These are phyloP conservation scores for Mentha longifolia DNA, from an alignment of 257 asterid genomes.

Conservation along the genomic window DNA sequence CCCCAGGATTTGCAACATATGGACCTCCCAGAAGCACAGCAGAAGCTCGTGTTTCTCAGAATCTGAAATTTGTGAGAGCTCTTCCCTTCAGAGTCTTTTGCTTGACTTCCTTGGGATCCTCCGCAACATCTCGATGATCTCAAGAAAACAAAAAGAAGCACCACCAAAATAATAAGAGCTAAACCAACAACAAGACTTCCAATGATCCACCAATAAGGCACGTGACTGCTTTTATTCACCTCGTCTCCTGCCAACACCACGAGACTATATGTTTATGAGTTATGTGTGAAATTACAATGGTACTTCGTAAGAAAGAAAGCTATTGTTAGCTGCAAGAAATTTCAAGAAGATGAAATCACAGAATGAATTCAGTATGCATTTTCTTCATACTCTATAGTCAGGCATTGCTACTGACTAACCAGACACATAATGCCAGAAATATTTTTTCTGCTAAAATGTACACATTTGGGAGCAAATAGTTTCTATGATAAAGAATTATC, in stretches of 20 bases:
- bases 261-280: constrained; percentile 19
- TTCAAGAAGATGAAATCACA: too few species aligned
- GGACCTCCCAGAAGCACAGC: constrained; percentile 79
- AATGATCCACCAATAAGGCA: constrained; percentile 85
- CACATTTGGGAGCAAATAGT: too few species aligned
- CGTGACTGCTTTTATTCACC: constrained; percentile 56
- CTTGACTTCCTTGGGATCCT: constrained; percentile 46
- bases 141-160: constrained; percentile 57
- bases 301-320: not conserved
- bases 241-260: constrained; percentile 47
- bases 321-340: not conserved
- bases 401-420: too few species aligned
- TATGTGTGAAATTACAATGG: not conserved
- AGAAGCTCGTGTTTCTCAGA: constrained; percentile 80
- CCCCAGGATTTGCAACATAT: constrained; percentile 64
- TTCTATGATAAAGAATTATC: not conserved
- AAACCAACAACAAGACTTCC: constrained; percentile 83
- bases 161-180: constrained; percentile 53
- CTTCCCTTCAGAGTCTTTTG: constrained; percentile 58
- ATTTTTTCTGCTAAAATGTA: too few species aligned
- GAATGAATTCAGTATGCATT: too few species aligned
- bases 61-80: constrained; percentile 72
- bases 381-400: too few species aligned
- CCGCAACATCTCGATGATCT: constrained; percentile 59
- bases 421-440: too few species aligned